Percentiles rank a stretch among this genome's conserved stretches.
Evolutionary conservation across 495 filamentous ascomycete species (phyloP).

Genomic region (Chlorociboria aeruginascens): DNA sequence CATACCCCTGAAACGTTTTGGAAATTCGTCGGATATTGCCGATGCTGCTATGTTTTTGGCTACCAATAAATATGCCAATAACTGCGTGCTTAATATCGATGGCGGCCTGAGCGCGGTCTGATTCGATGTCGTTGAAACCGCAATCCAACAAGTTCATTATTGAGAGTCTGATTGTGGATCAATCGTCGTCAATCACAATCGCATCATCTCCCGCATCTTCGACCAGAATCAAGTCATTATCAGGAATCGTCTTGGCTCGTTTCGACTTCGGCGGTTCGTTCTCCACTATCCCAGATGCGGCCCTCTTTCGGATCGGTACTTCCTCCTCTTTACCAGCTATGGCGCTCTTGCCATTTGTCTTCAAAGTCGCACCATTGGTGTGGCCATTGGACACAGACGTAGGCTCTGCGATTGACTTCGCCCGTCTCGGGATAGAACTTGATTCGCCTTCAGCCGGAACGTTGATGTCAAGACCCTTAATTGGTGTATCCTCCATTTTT

Average conservation of each 20-base stretch:
- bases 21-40: slow-evolving; percentile 58
- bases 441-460: not conserved
- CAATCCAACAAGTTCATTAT: too few species aligned
- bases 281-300: slow-evolving; percentile 3
- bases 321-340: too few species aligned
- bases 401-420: slow-evolving; percentile 23
- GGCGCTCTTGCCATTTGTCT: not conserved
- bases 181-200: slow-evolving; percentile 67
- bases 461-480: slow-evolving; percentile 11
- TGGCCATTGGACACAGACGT: not conserved
- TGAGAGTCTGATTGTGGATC: slow-evolving; percentile 4
- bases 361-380: not conserved
- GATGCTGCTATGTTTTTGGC: slow-evolving; percentile 70
- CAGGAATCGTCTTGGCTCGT: slow-evolving; percentile 27
- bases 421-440: slow-evolving; percentile 34
- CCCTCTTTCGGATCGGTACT: slow-evolving; percentile 6
- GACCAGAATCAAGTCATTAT: slow-evolving; percentile 33
- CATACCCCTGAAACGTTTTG: slow-evolving; percentile 64
- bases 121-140: not conserved
- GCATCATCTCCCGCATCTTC: slow-evolving; percentile 52
- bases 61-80: slow-evolving; percentile 69
- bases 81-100: slow-evolving; percentile 77
- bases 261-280: slow-evolving; percentile 22
- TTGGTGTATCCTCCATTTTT: slow-evolving; percentile 10
- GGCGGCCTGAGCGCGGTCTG: slow-evolving; percentile 64